phyloP scores from a whole-genome alignment of 2,329 filamentous ascomycete species.

The Sclerotinia trifoliorum region DNA sequence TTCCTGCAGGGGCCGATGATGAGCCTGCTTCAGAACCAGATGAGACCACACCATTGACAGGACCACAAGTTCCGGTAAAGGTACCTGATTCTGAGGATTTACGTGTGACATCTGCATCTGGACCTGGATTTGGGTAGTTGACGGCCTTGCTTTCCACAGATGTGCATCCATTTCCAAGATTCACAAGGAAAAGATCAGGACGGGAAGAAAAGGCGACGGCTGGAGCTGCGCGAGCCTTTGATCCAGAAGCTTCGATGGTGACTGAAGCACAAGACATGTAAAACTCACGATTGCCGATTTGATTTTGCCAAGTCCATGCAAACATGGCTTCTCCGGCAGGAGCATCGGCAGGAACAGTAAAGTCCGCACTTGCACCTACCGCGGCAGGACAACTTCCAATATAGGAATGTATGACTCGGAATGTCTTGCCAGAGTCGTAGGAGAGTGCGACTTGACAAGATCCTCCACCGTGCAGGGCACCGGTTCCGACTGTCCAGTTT shows the following conservation, averaged over 20 bases:
- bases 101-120: constrained; percentile 39
- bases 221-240: constrained; percentile 26
- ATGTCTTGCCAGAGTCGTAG: constrained; percentile 56
- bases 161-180: constrained; percentile 51
- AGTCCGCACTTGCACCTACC: neutral
- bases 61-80: constrained; percentile 33
- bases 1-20: neutral
- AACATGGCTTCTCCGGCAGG: constrained; percentile 33
- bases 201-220: constrained; percentile 46
- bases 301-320: constrained; percentile 58
- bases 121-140: constrained; percentile 55
- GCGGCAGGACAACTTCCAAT: constrained; percentile 18
- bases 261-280: constrained; percentile 67
- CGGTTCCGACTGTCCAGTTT: constrained; percentile 50
- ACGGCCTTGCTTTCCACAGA: constrained; percentile 50
- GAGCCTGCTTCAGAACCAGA: constrained; percentile 20
- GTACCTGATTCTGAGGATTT: constrained; percentile 22
- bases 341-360: constrained; percentile 20
- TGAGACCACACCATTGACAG: constrained; percentile 30
- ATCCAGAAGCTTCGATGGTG: constrained; percentile 42
- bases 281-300: constrained; percentile 61
- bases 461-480: constrained; percentile 52
- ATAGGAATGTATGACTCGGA: constrained; percentile 58
- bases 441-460: constrained; percentile 60
- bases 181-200: constrained; percentile 59